Base-by-base conservation (phyloP, 768 basidiomycete species). In the Boletellus ananas region DNA sequence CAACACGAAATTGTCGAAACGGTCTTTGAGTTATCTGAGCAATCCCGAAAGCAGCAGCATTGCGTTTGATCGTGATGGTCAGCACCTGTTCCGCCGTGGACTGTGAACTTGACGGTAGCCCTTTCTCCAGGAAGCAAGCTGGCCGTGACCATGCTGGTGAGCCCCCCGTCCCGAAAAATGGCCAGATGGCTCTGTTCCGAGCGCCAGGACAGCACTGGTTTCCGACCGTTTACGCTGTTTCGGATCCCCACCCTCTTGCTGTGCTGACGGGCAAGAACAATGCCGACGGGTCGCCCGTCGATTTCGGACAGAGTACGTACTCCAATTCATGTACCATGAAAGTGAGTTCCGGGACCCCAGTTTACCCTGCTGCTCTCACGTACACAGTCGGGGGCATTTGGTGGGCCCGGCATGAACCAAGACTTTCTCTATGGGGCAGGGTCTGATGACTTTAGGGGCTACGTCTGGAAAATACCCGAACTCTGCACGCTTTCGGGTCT, bases 361-460 rank as follows among this genome's bases (percentile, higher is more conserved):
- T 16, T 46, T 49, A 13, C 17, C 48, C 34, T 27, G 1, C 29
- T 18, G 8, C 21, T 31, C 45, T 43, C 37, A 46, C 25, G 47
- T 45, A 34, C 56, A 43, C 50, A 90, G 86, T 85, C 90, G 52
- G 88, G 87, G 3, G 79, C 81, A 6, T 91, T 93, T 55, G 87
- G 90, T 34, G 79, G 81, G 3, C 75, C 76, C 2, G 77, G 76
- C 4, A 58, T 76, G 25, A 72, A 76, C 41, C 67, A 58, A 20
- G 85, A 87, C 47, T 64, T 74, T 27, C 79, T 84, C 58, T 92
- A 84, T 59, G 77, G 76, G 33, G 78, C 79, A n/a, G 90, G 90
- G 14, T 90, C 87, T 11, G 90, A 93, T 61, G 87, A 92, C 64
- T 92, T 91, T 61, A 74, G 82, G 34, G 80, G 76, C 17, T 92